Evolutionary conservation across 2,329 filamentous ascomycete genomes (phyloP), one percentile per base, ranked within the genome.

Genomic region (Aspergillus candidus): DNA sequence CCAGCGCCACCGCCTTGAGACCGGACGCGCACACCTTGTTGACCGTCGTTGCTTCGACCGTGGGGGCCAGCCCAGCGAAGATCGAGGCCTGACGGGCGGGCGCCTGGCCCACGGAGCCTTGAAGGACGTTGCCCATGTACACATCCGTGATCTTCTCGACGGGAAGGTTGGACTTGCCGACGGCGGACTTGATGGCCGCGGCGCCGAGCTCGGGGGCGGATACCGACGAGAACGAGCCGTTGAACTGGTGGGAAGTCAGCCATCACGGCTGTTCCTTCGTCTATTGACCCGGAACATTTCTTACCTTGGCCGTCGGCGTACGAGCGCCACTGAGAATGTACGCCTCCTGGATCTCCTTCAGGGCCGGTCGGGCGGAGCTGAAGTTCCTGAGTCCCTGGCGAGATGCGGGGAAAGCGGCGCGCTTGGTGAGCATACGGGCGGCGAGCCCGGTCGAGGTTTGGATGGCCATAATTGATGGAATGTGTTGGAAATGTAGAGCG

Each of bases 1-100:
- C 93, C 35, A 97, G 78, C 15, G 79, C 82, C 4, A 97, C 89
- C 1, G 93, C 86, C 69, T 98, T 98, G 53, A 98, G 75, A 4
- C 93, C 93, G 0, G 90, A 96, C 4, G 93, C 86, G 73, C 93
- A 98, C 48, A 98, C 93, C 72, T 98, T 98, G 77, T 98, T 98
- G 69, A 98, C 84, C 12, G 93, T 97, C 40, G 85, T 83, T 31
- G 90, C 86, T 71, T 98, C 93, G 44, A 94, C 78, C 6, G 77
- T 80, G n/a, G 82, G 73, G 8, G 88, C 78, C 4, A 97, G 79
- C 2, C 90, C 90, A 4, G 93, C 88, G 61, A 94, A 91, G 48
- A 97, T 85, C 53, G 81, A 74, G 10, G 93, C 93, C 72, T 98
- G 93, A 38, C 93, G 82, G 15, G 93, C 91, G 2, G 93, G 93